Base-by-base conservation (phyloP, 139 green algal genomes). In the Asterochloris sp. region DNA sequence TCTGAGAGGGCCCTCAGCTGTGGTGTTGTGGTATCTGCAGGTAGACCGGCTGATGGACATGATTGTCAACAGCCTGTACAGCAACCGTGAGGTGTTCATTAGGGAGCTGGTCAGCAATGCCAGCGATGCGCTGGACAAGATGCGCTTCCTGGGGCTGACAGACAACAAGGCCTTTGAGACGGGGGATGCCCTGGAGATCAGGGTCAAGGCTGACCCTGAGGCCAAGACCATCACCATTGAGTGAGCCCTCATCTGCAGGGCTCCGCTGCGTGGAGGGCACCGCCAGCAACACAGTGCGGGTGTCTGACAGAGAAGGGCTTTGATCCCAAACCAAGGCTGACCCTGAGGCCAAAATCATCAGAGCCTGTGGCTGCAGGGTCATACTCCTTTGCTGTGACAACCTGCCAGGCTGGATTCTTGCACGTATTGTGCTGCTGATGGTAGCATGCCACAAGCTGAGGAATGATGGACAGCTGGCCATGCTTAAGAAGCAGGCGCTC, bases 41-140 rank as follows among this genome's bases (percentile, higher is more conserved):
- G 95, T 99, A 10, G 94, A 98, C 89, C 91, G 96, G 61, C 89
- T 99, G 67, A 95, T 99, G 95, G 96, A 99, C 89, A 95, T 99
- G 88, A 99, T 99, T 74, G 95, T 99, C n/a, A 98, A 99, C 93
- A 95, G 87, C 73, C 90, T 99, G 74, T 99, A 99, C 94, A 95
- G 87, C 85, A 98, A 98, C 91, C 82, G 92, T 9, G 95, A 98
- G 80, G 92, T 98, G 0, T 98, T 98, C 86, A 86, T 98, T 54
- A 88, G 95, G 13, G 96, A 98, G 90, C 89, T 98, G 38, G 89
- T 98, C 71, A 95, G 87, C 89, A 99, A 99, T 85, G 93, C 94
- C 26, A 94, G 83, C 21, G 97, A 99, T 84, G 97, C 97, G 0
- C 90, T 99, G 77, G 97, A 99, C 90, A 99, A 99, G 89, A 84